Conservation (phyloP, 1,139 yeast species). For the Entelexis paramagnoliae region DNA sequence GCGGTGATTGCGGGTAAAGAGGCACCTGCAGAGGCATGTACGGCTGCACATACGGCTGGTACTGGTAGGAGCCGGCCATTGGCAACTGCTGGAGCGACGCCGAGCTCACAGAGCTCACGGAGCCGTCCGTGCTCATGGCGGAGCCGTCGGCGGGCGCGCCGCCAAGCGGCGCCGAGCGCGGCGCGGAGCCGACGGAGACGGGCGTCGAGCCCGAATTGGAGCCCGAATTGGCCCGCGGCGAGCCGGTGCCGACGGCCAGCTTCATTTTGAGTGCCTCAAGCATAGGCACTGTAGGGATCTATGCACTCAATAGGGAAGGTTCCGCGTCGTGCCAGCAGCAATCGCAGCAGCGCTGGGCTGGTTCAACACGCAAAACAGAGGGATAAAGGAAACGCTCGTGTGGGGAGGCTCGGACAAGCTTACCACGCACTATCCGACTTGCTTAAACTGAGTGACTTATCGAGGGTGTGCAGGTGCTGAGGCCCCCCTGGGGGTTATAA, state of each 20-base stretch:
- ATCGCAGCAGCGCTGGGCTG: neutral
- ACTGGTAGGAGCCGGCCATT: neutral
- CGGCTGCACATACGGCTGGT: conserved; percentile 2
- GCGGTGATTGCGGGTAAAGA: conserved; percentile 18
- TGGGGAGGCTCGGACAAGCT: neutral
- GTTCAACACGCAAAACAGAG: neutral
- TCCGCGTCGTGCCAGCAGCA: conserved; percentile 1
- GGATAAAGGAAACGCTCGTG: neutral
- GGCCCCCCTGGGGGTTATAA: conserved; percentile 1
- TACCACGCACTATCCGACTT: neutral
- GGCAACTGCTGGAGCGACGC: neutral
- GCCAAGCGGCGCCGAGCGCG: neutral
- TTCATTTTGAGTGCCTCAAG: conserved; percentile 7
- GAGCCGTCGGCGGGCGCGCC: neutral
- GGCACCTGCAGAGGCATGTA: conserved; percentile 1
- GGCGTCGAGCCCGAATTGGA: conserved; percentile 2
- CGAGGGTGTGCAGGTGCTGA: neutral
- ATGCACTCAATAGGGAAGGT: neutral
- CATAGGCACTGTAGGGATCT: neutral
- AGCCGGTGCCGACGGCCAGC: conserved; percentile 2
- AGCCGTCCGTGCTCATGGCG: neutral
- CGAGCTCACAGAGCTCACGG: neutral
- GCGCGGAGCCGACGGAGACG: neutral
- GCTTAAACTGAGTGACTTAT: neutral
- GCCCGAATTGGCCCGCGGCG: conserved; percentile 5